Base-by-base conservation (phyloP, 2,329 filamentous ascomycete species). In the Macroventuria anomochaeta region DNA sequence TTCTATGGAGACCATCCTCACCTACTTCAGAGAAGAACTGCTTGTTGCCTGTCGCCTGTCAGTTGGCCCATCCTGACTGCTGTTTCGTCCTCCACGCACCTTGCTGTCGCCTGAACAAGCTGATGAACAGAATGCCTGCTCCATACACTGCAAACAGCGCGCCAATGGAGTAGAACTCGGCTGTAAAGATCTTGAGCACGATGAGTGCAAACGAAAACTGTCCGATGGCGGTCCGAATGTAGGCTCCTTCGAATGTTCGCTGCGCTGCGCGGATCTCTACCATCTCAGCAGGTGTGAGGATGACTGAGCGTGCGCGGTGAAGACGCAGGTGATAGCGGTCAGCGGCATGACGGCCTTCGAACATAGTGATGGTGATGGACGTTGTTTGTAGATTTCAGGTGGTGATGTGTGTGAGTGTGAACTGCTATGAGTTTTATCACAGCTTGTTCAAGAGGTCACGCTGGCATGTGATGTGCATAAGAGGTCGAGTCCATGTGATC, bases 161-260 rank as follows among this genome's bases (percentile, higher is more conserved):
- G n/a, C 95, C 95, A 59, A 97, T 96, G 63, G 89, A 87, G 77
- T 97, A 97, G 80, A 99, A 97, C 72, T 97, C 95, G 46, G 88
- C 85, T 7, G 92, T 97, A 79, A 99, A 97, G 75, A 99, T 96
- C 79, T 96, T 96, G 63, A 96, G 85, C 46, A 99, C 90, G 59
- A 99, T 88, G 42, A 99, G 86, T 17, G 93, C 88, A 75, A 99
- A 97, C 51, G 90, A 93, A 79, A 97, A 97, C 70, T 97, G 93
- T 3, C 90, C 91, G 17, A 99, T 85, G 2, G 93, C 93, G 0
- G 95, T 99, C 57, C 95, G 90, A 70, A 97, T 89, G 76, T 97
- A 99, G 18, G 95, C 95, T 18, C 95, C 95, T 76, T 99, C 95
- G 67, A 97, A 99, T 2, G 95, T 99, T 48, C 95, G 86, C 74